Evolutionary conservation across 306 rosid genomes (phyloP), one percentile per base, ranked within the genome.

Genomic region (Trichosanthes cucumerina): DNA sequence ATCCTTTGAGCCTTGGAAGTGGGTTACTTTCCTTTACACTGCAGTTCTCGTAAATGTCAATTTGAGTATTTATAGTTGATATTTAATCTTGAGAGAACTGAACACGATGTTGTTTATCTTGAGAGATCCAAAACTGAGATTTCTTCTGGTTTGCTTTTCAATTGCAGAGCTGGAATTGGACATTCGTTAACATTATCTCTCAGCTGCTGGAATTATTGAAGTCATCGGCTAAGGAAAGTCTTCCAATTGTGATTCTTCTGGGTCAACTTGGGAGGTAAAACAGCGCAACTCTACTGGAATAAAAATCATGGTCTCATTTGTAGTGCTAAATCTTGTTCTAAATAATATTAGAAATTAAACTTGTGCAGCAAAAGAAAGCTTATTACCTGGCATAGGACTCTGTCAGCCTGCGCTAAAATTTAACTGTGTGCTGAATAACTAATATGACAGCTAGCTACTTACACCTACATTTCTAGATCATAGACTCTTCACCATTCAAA

Each of bases 261-360:
- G 96, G 92, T 80, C 96, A 89, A 82, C 93, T 94, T 82, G 97
- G 98, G 86, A 90, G 95, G 98, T 92, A 88, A 77, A 34, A 71
- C 39, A 77, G 13, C n/a, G 58, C 82, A 65, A 36, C 7, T 64
- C 71, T 53, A 24, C 23, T 19, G 46, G 15, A 34, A 3, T 34
- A 34, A 18, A 57, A 21, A 57, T 23, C 12, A n/a, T 18, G 18
- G 6, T 71, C 14, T 26, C 21, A 71, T 41, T 41, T 13, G n/a
- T 41, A 24, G 34, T 26, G 58, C 36, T 72, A 7, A 72, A 15
- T 72, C 77, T 46, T 46, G 41, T 47, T 47, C 58, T 46, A 28
- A 72, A 24, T 46, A 46, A 65, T 44, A 26, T 23, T 70, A 46
- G 11, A 72, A 7, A 47, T 7, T 12, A 31, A 72, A 72, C 41